Percentiles rank a stretch among this genome's conserved stretches.
Evolutionary conservation across 257 asterid species (phyloP).

Genomic region (Solanum lycopersicoides): DNA sequence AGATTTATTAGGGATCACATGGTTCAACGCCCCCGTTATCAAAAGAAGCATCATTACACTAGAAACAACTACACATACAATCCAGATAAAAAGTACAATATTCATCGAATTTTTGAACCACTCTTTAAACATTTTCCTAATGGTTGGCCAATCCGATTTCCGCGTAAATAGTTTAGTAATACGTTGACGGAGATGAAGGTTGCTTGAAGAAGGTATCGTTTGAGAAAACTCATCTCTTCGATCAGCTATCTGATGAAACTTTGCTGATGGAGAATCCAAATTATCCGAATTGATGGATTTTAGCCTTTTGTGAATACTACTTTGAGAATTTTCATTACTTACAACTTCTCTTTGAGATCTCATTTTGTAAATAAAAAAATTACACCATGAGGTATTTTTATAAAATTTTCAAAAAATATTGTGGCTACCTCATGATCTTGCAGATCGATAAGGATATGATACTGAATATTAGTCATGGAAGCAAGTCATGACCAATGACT

Average conservation of each 20-base stretch:
- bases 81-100: slow-evolving; percentile 62
- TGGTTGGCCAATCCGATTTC: slow-evolving; percentile 44
- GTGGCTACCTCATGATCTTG: too few relatives aligned
- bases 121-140: slow-evolving; percentile 41
- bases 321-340: slow-evolving; percentile 20
- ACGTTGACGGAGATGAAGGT: slow-evolving; percentile 67
- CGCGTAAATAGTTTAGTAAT: slow-evolving; percentile 32
- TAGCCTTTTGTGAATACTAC: slow-evolving; percentile 29
- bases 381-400: too few relatives aligned
- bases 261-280: slow-evolving; percentile 51
- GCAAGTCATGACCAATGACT: too few relatives aligned
- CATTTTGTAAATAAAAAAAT: too few relatives aligned
- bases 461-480: too few relatives aligned
- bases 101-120: slow-evolving; percentile 68
- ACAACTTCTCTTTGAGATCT: slow-evolving; percentile 31
- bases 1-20: slow-evolving; percentile 54
- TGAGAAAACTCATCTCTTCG: slow-evolving; percentile 66
- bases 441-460: too few relatives aligned
- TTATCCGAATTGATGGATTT: slow-evolving; percentile 41
- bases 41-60: slow-evolving; percentile 72
- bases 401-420: too few relatives aligned
- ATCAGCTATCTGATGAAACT: slow-evolving; percentile 48
- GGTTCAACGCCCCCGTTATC: slow-evolving; percentile 75
- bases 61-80: slow-evolving; percentile 52
- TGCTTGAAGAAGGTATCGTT: slow-evolving; percentile 51